Percentiles rank a stretch among this genome's conserved stretches.
phyloP scores from a whole-genome alignment of 176 grass and related monocot genomes.

The Panicum miliaceum region DNA sequence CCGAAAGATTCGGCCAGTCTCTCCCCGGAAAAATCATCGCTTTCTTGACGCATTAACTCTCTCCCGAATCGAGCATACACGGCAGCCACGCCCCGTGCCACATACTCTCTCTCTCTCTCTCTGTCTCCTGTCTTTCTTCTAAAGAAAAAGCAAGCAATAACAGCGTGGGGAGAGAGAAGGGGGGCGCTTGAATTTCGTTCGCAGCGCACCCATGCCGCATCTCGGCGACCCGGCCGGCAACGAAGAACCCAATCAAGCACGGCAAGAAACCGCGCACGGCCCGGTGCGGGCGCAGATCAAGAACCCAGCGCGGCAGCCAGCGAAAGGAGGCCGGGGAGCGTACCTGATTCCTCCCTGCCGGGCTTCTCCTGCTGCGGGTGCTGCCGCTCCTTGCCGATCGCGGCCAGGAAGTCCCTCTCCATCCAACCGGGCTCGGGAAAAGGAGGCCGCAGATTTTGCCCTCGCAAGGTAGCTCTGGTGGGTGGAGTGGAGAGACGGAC shows the following conservation, averaged over 20 bases:
- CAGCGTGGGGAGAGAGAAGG: background rate
- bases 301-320: slow-evolving; percentile 7
- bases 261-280: background rate
- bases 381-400: slow-evolving; percentile 58
- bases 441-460: slow-evolving; percentile 34
- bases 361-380: slow-evolving; percentile 10
- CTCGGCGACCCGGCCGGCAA: background rate
- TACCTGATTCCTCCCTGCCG: slow-evolving; percentile 60
- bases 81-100: background rate
- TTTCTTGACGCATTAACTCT: slow-evolving; percentile 35
- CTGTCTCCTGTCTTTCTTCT: background rate
- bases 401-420: slow-evolving; percentile 86
- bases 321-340: slow-evolving; percentile 11
- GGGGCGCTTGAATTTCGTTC: background rate
- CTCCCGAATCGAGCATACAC: slow-evolving; percentile 21
- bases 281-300: slow-evolving; percentile 15
- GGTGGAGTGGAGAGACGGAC: background rate
- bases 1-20: slow-evolving; percentile 47
- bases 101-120: background rate
- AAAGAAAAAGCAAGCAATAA: background rate
- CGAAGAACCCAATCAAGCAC: background rate
- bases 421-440: slow-evolving; percentile 44
- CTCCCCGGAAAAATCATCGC: background rate
- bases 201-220: slow-evolving; percentile 22
- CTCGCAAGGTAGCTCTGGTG: slow-evolving; percentile 1